Conservation (phyloP, 768 basidiomycete species). For the Phaffia tasmanica region DNA sequence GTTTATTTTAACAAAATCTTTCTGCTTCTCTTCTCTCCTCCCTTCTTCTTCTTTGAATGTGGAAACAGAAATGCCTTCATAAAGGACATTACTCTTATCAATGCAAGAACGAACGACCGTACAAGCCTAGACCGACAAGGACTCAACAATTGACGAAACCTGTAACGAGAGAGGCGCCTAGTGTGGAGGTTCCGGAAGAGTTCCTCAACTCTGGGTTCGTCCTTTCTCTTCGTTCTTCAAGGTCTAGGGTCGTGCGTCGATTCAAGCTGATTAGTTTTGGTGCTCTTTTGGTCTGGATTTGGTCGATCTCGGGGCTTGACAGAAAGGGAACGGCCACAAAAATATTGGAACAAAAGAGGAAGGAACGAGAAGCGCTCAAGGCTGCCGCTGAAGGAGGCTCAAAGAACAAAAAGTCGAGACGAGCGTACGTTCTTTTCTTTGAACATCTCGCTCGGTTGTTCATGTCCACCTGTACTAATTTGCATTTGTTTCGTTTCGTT, state of each 20-base stretch:
- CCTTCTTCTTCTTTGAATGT: background rate
- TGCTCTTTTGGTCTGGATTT: background rate
- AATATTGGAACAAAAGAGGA: slow-evolving; percentile 73
- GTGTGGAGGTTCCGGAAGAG: slow-evolving; percentile 78
- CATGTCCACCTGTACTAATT: too few relatives aligned
- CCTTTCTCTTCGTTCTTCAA: background rate
- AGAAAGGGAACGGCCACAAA: slow-evolving; percentile 72
- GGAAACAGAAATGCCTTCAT: slow-evolving; percentile 33
- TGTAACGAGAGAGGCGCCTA: slow-evolving; percentile 58
- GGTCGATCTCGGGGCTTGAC: background rate
- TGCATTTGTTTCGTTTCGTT: background rate
- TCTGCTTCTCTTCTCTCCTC: background rate
- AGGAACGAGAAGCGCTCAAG: slow-evolving; percentile 49
- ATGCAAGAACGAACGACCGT: slow-evolving; percentile 71
- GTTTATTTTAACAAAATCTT: background rate
- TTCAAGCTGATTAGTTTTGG: too few relatives aligned
- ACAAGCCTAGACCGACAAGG: slow-evolving; percentile 77
- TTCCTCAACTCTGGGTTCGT: slow-evolving; percentile 55
- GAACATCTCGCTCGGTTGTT: background rate
- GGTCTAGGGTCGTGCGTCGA: background rate
- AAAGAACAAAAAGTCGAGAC: slow-evolving; percentile 2
- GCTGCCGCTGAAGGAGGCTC: slow-evolving; percentile 25
- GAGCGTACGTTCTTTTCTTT: background rate
- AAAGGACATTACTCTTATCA: slow-evolving; percentile 82
- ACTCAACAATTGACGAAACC: slow-evolving; percentile 78